Base-by-base conservation (phyloP, 2,329 filamentous ascomycete genomes). In the Alternaria longipes region DNA sequence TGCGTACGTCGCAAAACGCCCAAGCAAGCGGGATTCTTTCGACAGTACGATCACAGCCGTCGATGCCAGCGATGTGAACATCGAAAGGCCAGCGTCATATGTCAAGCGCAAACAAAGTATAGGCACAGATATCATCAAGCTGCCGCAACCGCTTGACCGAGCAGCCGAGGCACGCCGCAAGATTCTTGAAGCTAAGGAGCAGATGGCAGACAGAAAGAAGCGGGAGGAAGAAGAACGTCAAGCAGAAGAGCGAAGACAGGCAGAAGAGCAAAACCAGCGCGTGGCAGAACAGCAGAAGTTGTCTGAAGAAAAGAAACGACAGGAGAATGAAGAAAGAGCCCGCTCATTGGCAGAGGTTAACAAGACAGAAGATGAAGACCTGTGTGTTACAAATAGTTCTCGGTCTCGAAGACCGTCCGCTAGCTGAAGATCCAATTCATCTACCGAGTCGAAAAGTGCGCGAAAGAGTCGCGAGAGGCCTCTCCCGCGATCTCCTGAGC, bases 141-240 rank as follows among this genome's bases (percentile, higher is more conserved):
- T 20, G 3, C 12, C 24, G 3, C 16, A 34, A 34, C 41, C 44
- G 11, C 41, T 38, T 14, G 38, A 47, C 18, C 41, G 56, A 54
- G 26, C 41, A 16, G 56, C 49, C 24, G 30, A 59, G 22, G 22
- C 24, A 22, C 38, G 41, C 18, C 49, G 41, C 24, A 53, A 38
- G 32, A 54, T 47, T 8, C 8, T n/a, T 16, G 56, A 59, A n/a
- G 32, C 32, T 4, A 47, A 11, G 8, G 41, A 41, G 8, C 41
- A 34, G 40, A 40, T 42, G 36, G 42, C 18, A 3, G 49, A 46
- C 26, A 46, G 34, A 7, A 41, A 54, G 32, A 54, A 28, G 9
- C 41, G 46, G 32, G 41, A 59, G 41, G 56, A 47, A n/a, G n/a
- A 46, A 22, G 32, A 47, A 8, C 40, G 34, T 20, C 8, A 28